Base-by-base conservation (phyloP, 1,139 yeast genomes). In the Sugiyamaella grinbergsii region DNA sequence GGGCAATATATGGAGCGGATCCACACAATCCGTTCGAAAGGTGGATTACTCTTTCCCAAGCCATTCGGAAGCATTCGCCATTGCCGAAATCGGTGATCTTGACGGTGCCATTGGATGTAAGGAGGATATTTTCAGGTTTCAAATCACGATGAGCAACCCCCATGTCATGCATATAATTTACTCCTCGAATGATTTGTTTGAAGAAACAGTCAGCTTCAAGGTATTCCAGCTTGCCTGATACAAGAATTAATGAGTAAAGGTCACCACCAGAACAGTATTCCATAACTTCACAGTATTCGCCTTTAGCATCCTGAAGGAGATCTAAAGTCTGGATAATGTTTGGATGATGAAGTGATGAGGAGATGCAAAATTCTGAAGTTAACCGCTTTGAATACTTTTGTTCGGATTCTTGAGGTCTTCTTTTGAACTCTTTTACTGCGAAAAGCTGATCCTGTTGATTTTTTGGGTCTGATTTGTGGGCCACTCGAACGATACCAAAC, bases 51-150 rank as follows among this genome's bases (percentile, higher is more conserved):
- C 77, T 76, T 64, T 91, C 98, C 97, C 97, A 91, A 0, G 97
- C 96, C 90, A 89, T 89, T 58, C 83, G 83, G 72, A 91, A 91
- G 67, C 96, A 90, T 67, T 90, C 96, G 32, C 95, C 87, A 63
- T 88, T 89, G 48, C 98, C 98, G 65, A 91, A 91, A 71, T 91
- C 98, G 2, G 96, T 89, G 55, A 91, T 87, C 67, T 91, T 91
- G 51, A 91, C 71, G 19, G 80, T 73, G 38, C 98, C 98, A 53
- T 78, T 76, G 41, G 85, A 81, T 1, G 96, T 88, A 47, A 91
- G 73, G 46, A 91, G 72, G 34, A 91, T 70, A 67, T 91, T 91
- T 64, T 91, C 98, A 0, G 98, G 98, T 69, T 91, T 91, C 61
- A 91, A 75, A 67, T 91, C 98, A 53, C 97, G 79, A 70, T 91